Percentiles rank a stretch among this genome's conserved stretches.
These are phyloP conservation scores for Schwanniomyces vanrijiae DNA, from an alignment of 805 yeast species.

Conservation along the genomic window DNA sequence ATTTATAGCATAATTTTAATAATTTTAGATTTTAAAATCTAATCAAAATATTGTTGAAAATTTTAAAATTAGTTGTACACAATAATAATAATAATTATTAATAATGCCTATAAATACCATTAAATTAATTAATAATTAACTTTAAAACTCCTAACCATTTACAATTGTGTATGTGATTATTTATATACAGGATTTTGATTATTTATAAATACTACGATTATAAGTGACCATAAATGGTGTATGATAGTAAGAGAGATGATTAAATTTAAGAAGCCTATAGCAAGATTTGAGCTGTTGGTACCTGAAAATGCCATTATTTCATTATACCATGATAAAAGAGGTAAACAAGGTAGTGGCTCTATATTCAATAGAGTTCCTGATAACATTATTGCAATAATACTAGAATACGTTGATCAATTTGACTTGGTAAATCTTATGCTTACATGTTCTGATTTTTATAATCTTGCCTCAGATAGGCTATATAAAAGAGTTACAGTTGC, in stretches of 20 bases:
- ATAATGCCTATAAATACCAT: too few species aligned
- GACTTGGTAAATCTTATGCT: constrained; percentile 25
- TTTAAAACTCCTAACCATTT: too few species aligned
- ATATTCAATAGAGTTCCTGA: constrained; percentile 14
- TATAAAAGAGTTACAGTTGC: constrained; percentile 31
- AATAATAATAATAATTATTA: too few species aligned
- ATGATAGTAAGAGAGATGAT: neutral
- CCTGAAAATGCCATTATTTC: neutral
- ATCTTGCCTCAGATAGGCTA: constrained; percentile 21
- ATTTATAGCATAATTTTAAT: too few species aligned
- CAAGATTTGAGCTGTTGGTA: neutral
- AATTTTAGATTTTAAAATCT: too few species aligned
- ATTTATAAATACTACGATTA: too few species aligned
- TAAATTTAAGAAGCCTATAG: neutral
- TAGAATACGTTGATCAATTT: constrained; percentile 30
- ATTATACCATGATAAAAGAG: neutral
- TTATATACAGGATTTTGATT: neutral
- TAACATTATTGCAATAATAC: constrained; percentile 11
- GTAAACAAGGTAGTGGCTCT: constrained; percentile 8
- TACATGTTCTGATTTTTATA: constrained; percentile 21
- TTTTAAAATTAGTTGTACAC: too few species aligned
- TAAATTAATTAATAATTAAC: too few species aligned
- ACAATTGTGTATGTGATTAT: too few species aligned
- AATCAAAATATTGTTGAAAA: too few species aligned
- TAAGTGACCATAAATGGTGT: too few species aligned